Percentiles rank a stretch among this genome's conserved stretches.
phyloP scores from a whole-genome alignment of 2,329 filamentous ascomycete genomes.

The Fusarium camptoceras region DNA sequence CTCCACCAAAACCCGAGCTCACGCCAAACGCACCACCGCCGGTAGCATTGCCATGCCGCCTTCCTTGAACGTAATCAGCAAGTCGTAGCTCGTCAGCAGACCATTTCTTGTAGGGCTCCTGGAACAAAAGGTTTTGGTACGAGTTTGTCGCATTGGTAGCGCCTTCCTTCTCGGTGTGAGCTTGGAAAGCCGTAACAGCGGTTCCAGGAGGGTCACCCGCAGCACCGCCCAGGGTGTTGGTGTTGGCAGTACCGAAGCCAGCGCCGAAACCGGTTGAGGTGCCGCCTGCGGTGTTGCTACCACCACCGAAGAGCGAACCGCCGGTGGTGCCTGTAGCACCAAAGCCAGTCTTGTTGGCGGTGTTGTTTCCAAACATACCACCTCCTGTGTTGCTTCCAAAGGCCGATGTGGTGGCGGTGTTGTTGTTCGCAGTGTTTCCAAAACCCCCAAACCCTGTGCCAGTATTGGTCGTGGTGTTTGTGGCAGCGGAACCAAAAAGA shows the following conservation, averaged over 20 bases:
- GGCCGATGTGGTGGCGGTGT: conserved; percentile 49
- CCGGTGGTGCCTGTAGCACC: conserved; percentile 57
- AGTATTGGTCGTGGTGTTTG: conserved; percentile 54
- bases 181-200: conserved; percentile 73
- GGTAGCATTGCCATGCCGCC: conserved; percentile 83
- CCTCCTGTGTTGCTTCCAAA: conserved; percentile 57
- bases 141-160: conserved; percentile 67
- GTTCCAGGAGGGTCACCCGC: conserved; percentile 75
- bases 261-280: conserved; percentile 52
- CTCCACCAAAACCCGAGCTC: conserved; percentile 63
- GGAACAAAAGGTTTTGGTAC: conserved; percentile 84
- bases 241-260: conserved; percentile 59
- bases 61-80: conserved; percentile 88
- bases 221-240: conserved; percentile 62
- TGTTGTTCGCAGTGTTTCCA: conserved; percentile 48
- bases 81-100: conserved; percentile 87
- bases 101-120: conserved; percentile 86
- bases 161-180: conserved; percentile 79
- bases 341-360: conserved; percentile 63
- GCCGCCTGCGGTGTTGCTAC: conserved; percentile 43
- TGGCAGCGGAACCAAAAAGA: conserved; percentile 59
- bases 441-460: conserved; percentile 58
- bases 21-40: conserved; percentile 88
- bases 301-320: conserved; percentile 61
- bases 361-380: conserved; percentile 66